Conservation (phyloP, 192 early-diverging fungal species). For the Backusella westeae region DNA sequence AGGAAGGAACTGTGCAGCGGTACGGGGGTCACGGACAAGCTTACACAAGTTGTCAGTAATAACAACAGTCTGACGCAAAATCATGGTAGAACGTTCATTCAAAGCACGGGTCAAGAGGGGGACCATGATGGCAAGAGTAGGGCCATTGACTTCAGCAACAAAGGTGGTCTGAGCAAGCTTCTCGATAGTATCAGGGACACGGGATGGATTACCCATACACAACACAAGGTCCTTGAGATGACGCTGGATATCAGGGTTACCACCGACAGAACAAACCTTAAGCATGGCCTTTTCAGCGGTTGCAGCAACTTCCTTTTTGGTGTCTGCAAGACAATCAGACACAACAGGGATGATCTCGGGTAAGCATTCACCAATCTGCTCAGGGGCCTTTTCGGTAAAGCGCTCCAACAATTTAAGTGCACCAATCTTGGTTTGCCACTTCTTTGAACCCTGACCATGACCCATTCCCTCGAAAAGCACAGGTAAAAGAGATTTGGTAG, state of each 20-base stretch:
- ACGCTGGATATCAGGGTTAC: conserved; percentile 71
- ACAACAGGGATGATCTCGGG: conserved; percentile 69
- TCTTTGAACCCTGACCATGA: conserved; percentile 56
- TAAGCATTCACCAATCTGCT: conserved; percentile 46
- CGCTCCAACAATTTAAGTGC: conserved; percentile 45
- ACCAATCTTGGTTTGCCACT: conserved; percentile 75
- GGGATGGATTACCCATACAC: conserved; percentile 75
- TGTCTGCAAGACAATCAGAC: conserved; percentile 71
- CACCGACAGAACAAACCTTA: conserved; percentile 67
- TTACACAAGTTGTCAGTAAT: conserved; percentile 87
- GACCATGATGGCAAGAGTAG: conserved; percentile 77
- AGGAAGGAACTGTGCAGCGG: conserved; percentile 76
- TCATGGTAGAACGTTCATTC: conserved; percentile 60
- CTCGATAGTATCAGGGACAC: conserved; percentile 71
- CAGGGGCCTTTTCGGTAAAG: conserved; percentile 42
- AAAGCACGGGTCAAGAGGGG: conserved; percentile 69
- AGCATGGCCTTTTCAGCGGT: conserved; percentile 63
- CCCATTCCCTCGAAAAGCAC: conserved; percentile 57
- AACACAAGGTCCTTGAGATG: conserved; percentile 69
- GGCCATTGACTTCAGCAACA: conserved; percentile 74
- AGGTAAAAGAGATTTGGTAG: conserved; percentile 57
- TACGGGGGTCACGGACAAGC: conserved; percentile 78
- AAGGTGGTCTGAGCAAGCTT: conserved; percentile 69
- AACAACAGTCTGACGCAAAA: conserved; percentile 70
- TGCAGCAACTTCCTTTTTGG: conserved; percentile 63